phyloP scores from a whole-genome alignment of 139 green algal species.

The Astrephomene gubernaculifera region DNA sequence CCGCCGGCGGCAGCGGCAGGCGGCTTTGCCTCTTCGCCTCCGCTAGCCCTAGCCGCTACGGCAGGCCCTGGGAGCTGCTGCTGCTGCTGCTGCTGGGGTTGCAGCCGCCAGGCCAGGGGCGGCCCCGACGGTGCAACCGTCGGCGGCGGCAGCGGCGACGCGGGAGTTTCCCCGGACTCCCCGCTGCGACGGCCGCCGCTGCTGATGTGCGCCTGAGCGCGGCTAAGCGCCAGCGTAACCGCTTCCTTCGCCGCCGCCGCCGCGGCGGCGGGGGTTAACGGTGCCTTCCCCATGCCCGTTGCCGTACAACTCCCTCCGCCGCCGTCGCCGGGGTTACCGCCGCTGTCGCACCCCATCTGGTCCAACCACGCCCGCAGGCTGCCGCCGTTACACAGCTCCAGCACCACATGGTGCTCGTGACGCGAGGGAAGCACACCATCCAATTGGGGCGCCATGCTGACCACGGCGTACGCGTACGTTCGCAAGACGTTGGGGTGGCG shows the following conservation, averaged over 20 bases:
- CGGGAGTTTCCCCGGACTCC: too few species aligned
- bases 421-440: slow-evolving; percentile 6
- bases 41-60: too few species aligned
- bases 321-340: background rate
- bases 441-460: slow-evolving; percentile 9
- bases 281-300: background rate
- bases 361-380: slow-evolving; percentile 29
- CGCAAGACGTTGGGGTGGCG: slow-evolving; percentile 39
- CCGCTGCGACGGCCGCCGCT: too few species aligned
- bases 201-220: background rate
- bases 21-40: too few species aligned
- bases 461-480: slow-evolving; percentile 26
- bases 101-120: too few species aligned
- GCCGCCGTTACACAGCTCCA: slow-evolving; percentile 45
- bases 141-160: too few species aligned
- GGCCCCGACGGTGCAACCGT: too few species aligned
- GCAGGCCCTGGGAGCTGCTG: too few species aligned
- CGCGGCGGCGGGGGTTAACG: too few species aligned
- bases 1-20: too few species aligned
- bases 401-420: slow-evolving; percentile 39
- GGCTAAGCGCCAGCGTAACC: background rate
- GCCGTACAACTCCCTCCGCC: background rate
- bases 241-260: background rate
- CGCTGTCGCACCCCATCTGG: background rate
- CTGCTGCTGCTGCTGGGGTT: too few species aligned